These are phyloP conservation scores for Ganoderma boninense DNA, from an alignment of 1,284 basidiomycete species.

Conservation along the genomic window DNA sequence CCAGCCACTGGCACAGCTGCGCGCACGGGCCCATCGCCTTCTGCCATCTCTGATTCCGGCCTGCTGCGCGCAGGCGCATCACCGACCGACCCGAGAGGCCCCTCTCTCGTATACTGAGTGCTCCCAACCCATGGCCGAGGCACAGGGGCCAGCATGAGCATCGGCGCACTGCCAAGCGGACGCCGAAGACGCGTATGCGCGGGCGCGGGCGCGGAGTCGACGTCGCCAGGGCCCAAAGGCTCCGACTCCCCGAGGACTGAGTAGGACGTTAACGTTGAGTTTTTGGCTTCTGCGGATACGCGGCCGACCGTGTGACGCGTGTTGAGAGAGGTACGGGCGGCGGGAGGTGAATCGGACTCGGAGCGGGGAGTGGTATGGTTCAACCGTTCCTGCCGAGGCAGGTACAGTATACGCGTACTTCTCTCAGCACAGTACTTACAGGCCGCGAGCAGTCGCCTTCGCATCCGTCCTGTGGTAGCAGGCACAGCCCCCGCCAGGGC, in stretches of 20 bases:
- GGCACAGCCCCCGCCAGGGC: slow-evolving; percentile 4
- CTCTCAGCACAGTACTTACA: too few relatives aligned
- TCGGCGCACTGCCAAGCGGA: not conserved
- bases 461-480: not conserved
- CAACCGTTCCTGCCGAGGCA: too few relatives aligned
- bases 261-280: too few relatives aligned
- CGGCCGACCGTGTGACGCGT: not conserved
- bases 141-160: too few relatives aligned
- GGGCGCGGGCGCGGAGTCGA: not conserved
- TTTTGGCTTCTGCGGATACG: not conserved
- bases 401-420: too few relatives aligned
- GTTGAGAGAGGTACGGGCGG: not conserved
- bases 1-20: not conserved
- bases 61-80: not conserved
- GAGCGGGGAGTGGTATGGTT: not conserved
- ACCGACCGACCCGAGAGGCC: not conserved
- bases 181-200: not conserved
- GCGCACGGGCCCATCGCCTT: not conserved
- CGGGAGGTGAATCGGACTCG: not conserved
- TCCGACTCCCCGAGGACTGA: too few relatives aligned
- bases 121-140: not conserved
- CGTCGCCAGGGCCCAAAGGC: not conserved
- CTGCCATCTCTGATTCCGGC: slow-evolving; percentile 1
- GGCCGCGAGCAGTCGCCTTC: not conserved
- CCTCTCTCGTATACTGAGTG: not conserved